These are phyloP conservation scores for Astrephomene gubernaculifera DNA, from an alignment of 139 green algal genomes.

Conservation along the genomic window DNA sequence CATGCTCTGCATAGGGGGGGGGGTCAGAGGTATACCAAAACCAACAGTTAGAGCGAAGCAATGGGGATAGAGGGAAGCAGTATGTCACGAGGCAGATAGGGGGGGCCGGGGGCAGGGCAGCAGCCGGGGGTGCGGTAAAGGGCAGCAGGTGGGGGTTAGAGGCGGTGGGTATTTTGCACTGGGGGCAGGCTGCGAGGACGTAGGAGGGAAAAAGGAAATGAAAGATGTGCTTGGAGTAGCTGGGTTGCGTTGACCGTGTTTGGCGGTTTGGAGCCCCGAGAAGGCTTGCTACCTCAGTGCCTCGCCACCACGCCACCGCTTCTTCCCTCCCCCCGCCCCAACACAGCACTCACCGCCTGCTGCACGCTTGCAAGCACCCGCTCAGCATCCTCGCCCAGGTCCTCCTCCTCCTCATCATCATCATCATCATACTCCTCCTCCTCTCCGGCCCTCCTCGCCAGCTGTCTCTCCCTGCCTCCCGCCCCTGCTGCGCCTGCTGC, in stretches of 20 bases:
- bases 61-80: no score
- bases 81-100: no score
- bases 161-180: no score
- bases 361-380: constrained; percentile 5
- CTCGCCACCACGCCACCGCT: no score
- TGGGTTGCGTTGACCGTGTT: no score
- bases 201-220: no score
- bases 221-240: no score
- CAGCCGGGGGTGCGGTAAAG: not conserved
- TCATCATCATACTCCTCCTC: not conserved
- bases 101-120: not conserved
- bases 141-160: not conserved
- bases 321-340: not conserved
- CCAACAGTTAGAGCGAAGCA: no score
- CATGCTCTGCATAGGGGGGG: constrained; percentile 34
- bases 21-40: no score
- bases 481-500: not conserved
- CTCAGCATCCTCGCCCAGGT: constrained; percentile 4
- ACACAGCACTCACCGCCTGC: not conserved
- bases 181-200: no score
- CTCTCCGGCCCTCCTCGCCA: not conserved
- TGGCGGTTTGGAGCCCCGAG: no score
- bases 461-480: not conserved
- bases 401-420: not conserved
- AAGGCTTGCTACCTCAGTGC: no score